Base-by-base conservation (phyloP, 2,329 filamentous ascomycete species). In the Colletotrichum higginsianum region DNA sequence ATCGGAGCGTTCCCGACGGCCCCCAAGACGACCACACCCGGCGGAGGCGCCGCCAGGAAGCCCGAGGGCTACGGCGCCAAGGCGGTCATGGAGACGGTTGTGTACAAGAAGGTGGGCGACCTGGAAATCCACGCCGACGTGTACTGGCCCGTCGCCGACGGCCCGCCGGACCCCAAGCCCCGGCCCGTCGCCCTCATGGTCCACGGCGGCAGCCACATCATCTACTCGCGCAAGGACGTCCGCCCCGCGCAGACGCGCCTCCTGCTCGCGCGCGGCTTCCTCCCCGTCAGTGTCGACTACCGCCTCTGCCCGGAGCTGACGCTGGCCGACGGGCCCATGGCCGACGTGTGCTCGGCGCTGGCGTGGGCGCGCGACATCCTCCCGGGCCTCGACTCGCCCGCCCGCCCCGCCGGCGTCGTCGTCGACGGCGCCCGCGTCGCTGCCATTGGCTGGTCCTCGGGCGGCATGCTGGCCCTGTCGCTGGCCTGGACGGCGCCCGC, bases 211-310 rank as follows among this genome's bases (percentile, higher is more conserved):
- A 80, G 84, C 8, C 79, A 85, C 66, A 74, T 86, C 12, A 80
- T 80, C 46, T 76, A 84, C 6, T 81, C 80, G 0, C 78, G 83
- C 6, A 79, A 80, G 55, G 82, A 80, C 7, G 74, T 86, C 0
- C 53, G 53, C 7, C 13, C 77, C 80, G 3, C 77, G 78, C 3
- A 58, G 67, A 82, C 78, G 0, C 61, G 75, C 6, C 68, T 77
- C 1, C 78, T 88, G 0, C 77, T 87, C 0, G 67, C 77, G 1
- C 55, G 75, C 5, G 83, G 84, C 1, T 79, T 87, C 52, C 74
- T 87, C 2, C 85, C 86, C 0, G 76, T 89, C 13, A 86, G 83
- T 71, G 63, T 88, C 0, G 86, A 88, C 74, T 86, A 88, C 71
- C 78, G 86, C 0, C 80, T 89, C 1, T 88, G 86, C 67, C 87